A percentile compares a stretch with the other conserved stretches of the same genome.
Conservation (phyloP, 1,284 basidiomycete genomes). For the Tilletia setariae region DNA sequence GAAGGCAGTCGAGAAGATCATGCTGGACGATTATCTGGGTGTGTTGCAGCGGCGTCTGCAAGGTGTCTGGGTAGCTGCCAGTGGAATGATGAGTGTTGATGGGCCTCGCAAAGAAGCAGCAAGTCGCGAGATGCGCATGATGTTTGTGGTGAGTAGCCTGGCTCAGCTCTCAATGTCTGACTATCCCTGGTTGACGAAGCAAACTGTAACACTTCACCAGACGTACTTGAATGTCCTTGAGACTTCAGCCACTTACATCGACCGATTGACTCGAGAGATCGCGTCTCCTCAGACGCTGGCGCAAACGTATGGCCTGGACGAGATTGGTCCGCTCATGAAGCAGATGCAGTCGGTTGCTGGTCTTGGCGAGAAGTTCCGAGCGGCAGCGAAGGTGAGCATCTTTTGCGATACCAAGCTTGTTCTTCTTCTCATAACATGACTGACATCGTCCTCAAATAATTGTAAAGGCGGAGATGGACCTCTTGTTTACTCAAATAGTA, state of each 20-base stretch:
- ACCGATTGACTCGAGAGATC: conserved; percentile 40
- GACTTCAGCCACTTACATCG: conserved; percentile 41
- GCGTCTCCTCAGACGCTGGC: conserved; percentile 24
- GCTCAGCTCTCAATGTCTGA: not conserved
- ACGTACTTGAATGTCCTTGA: conserved; percentile 50
- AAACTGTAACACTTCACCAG: not conserved
- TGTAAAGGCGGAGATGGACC: conserved; percentile 75
- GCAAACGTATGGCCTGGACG: conserved; percentile 22
- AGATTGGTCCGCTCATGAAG: conserved; percentile 20
- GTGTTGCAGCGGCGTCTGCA: conserved; percentile 50
- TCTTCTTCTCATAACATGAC: not conserved
- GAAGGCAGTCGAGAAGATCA: conserved; percentile 26
- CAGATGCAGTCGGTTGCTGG: not conserved
- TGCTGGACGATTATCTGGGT: conserved; percentile 48
- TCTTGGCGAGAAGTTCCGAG: conserved; percentile 1
- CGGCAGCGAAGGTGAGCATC: conserved; percentile 6
- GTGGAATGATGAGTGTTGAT: conserved; percentile 43
- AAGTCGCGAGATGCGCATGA: conserved; percentile 44
- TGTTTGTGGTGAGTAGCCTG: conserved; percentile 31
- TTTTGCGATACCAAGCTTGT: not conserved
- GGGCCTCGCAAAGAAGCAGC: conserved; percentile 50
- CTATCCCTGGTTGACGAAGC: not conserved
- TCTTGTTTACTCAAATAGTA: conserved; percentile 87
- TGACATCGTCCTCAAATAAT: not conserved
- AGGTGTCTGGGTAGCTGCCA: conserved; percentile 38